A percentile compares a stretch with the other conserved stretches of the same genome.
Evolutionary conservation across 83 land plant species (phyloP).

Genomic region (Isoetes engelmannii): DNA sequence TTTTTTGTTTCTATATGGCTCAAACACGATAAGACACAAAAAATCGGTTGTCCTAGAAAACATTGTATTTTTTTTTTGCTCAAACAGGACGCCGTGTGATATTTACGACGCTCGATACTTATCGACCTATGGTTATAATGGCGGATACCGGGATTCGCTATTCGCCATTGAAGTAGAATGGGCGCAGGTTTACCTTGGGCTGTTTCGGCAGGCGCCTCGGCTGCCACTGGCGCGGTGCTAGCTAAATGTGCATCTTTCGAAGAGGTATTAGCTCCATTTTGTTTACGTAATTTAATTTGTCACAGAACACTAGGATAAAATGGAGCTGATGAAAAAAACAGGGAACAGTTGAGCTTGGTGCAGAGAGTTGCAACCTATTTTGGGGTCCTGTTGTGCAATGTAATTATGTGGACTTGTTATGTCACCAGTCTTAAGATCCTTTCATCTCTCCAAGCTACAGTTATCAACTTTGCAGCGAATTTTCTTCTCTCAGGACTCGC

Average conservation of each 20-base stretch:
- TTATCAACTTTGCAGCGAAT: constrained; percentile 80
- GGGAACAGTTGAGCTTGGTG: constrained; percentile 23
- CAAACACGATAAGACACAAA: no score
- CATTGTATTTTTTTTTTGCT: no score
- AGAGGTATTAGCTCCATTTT: constrained; percentile 16
- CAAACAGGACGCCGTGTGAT: no score
- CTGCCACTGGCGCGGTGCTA: constrained; percentile 71
- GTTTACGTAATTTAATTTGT: background rate
- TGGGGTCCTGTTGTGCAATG: constrained; percentile 64
- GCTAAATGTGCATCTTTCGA: constrained; percentile 62
- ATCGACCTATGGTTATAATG: no score
- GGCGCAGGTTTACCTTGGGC: constrained; percentile 64
- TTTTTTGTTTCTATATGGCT: no score
- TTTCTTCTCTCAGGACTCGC: constrained; percentile 82
- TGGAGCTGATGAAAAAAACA: background rate
- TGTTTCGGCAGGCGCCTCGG: constrained; percentile 54
- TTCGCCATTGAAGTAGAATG: no score
- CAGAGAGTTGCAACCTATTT: constrained; percentile 51
- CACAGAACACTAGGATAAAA: background rate
- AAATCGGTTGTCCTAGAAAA: no score
- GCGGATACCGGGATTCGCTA: no score
- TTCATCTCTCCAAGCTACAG: constrained; percentile 92
- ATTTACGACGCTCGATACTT: no score
- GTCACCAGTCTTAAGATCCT: constrained; percentile 72
- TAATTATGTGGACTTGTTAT: constrained; percentile 93